These are phyloP conservation scores for Triticum urartu DNA, from an alignment of 176 grass and related monocot genomes.

Conservation along the genomic window DNA sequence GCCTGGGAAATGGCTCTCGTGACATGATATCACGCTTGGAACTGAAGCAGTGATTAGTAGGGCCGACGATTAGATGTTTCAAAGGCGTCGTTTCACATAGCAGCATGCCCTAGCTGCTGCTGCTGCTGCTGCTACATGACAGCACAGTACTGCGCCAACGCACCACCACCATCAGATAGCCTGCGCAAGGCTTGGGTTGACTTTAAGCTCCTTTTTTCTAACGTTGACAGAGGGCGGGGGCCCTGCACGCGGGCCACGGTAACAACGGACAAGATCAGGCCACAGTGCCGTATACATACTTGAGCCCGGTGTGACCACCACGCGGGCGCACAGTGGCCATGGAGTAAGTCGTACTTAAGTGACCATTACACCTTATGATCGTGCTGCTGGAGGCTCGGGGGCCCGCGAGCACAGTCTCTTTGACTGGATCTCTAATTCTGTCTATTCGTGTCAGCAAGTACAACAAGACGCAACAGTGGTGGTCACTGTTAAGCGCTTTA, in stretches of 20 bases:
- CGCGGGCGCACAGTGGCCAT: background rate
- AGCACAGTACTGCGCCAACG: background rate
- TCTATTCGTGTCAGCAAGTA: conserved; percentile 13
- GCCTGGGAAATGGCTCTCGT: conserved; percentile 25
- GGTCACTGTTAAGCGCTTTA: background rate
- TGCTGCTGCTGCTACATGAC: background rate
- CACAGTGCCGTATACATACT: background rate
- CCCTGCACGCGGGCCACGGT: background rate
- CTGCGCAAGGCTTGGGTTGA: background rate
- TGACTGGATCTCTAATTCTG: conserved; percentile 33
- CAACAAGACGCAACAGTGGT: background rate
- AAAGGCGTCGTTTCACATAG: background rate
- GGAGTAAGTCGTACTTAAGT: background rate
- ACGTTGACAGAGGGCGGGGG: background rate
- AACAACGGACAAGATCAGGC: background rate
- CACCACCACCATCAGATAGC: conserved; percentile 1
- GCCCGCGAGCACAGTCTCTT: conserved; percentile 16
- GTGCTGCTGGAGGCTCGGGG: background rate
- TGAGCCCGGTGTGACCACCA: background rate
- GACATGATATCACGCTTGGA: background rate
- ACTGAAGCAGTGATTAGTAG: conserved; percentile 18
- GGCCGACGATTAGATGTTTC: conserved; percentile 38
- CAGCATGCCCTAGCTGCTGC: background rate
- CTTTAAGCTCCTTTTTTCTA: background rate
- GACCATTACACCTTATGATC: background rate